Percentiles rank a stretch among this genome's conserved stretches.
phyloP scores from a whole-genome alignment of 192 early-diverging fungal genomes.

The Coemansia sp. region DNA sequence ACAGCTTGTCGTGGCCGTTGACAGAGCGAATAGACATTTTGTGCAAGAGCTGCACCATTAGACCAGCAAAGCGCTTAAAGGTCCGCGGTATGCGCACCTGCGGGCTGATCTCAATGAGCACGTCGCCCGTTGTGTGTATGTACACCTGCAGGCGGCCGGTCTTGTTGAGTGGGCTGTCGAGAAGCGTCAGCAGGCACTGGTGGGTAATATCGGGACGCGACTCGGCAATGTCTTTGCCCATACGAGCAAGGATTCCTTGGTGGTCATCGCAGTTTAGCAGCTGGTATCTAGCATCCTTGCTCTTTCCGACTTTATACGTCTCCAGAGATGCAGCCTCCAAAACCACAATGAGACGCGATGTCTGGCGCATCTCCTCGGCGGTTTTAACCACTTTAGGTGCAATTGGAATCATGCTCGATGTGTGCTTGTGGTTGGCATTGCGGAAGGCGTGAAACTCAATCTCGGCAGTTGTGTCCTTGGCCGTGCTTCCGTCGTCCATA shows the following conservation, averaged over 20 bases:
- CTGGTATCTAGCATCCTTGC: slow-evolving; percentile 74
- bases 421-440: slow-evolving; percentile 48
- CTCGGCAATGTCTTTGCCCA: slow-evolving; percentile 70
- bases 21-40: slow-evolving; percentile 93
- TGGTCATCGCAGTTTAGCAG: slow-evolving; percentile 97
- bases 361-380: slow-evolving; percentile 63
- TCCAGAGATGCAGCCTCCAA: slow-evolving; percentile 85
- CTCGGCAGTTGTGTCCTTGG: not conserved
- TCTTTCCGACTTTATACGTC: slow-evolving; percentile 83
- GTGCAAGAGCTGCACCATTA: slow-evolving; percentile 99
- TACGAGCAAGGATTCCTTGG: slow-evolving; percentile 79
- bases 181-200: slow-evolving; percentile 92
- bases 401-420: slow-evolving; percentile 49
- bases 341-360: slow-evolving; percentile 88
- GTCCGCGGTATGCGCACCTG: slow-evolving; percentile 98
- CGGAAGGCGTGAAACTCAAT: slow-evolving; percentile 41
- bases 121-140: slow-evolving; percentile 90
- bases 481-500: not conserved
- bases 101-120: slow-evolving; percentile 97
- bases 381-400: slow-evolving; percentile 81
- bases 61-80: slow-evolving; percentile 96
- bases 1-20: slow-evolving; percentile 84
- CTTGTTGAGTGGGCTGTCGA: slow-evolving; percentile 98
- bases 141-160: slow-evolving; percentile 97
- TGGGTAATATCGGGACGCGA: slow-evolving; percentile 94